These are phyloP conservation scores for Fusarium sp. DNA, from an alignment of 2,329 filamentous ascomycete genomes.

Conservation along the genomic window DNA sequence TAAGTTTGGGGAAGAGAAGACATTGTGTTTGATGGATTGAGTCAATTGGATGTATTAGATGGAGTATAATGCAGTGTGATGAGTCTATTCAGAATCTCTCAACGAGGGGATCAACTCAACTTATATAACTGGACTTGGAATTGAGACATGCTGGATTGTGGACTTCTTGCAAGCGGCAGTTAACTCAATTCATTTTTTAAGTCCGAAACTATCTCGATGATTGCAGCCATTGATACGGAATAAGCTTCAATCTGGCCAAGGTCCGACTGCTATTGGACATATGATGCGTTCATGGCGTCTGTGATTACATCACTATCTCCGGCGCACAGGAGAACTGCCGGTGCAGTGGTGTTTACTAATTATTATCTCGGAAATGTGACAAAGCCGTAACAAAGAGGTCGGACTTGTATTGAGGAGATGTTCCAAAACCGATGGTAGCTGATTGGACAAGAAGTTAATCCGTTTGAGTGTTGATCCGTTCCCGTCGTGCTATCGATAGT, in stretches of 20 bases:
- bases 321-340: neutral
- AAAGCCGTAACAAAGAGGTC: slow-evolving; percentile 29
- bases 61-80: neutral
- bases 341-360: neutral
- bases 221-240: neutral
- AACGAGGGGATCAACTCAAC: neutral
- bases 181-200: slow-evolving; percentile 6
- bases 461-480: slow-evolving; percentile 32
- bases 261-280: slow-evolving; percentile 12
- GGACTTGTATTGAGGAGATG: slow-evolving; percentile 31
- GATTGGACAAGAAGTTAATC: slow-evolving; percentile 34
- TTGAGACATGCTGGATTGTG: neutral
- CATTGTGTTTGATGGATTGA: slow-evolving; percentile 38
- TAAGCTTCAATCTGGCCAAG: neutral
- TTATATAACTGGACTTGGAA: slow-evolving; percentile 10
- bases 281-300: slow-evolving; percentile 20
- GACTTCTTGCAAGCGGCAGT: neutral
- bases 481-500: neutral
- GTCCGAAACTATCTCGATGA: neutral
- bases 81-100: neutral
- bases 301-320: slow-evolving; percentile 30
- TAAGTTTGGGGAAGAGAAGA: slow-evolving; percentile 72
- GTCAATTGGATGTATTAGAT: neutral
- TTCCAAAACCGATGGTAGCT: slow-evolving; percentile 41
- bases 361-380: slow-evolving; percentile 29